Evolutionary conservation across 768 basidiomycete genomes (phyloP).

Genomic region (Trametes coccinea): DNA sequence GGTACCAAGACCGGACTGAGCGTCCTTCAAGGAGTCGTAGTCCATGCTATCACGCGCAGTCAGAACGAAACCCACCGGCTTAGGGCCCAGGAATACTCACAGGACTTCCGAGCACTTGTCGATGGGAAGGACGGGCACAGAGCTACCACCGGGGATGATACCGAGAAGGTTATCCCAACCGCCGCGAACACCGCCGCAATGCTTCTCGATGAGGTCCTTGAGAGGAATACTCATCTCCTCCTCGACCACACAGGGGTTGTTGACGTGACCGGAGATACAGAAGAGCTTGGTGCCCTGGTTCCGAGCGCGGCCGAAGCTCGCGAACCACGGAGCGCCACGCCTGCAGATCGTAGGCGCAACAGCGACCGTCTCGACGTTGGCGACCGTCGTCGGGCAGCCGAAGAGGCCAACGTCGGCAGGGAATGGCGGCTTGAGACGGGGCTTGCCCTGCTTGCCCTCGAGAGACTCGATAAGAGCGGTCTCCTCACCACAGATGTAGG

Average conservation of each 20-base stretch:
- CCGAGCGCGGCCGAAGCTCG: slow-evolving; percentile 84
- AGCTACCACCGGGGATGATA: slow-evolving; percentile 94
- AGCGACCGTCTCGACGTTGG: slow-evolving; percentile 97
- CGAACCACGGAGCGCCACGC: slow-evolving; percentile 89
- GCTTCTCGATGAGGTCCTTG: slow-evolving; percentile 92
- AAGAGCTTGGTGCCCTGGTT: slow-evolving; percentile 97
- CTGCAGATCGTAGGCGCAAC: slow-evolving; percentile 97
- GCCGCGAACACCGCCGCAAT: slow-evolving; percentile 91
- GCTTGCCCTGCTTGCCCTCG: slow-evolving; percentile 98
- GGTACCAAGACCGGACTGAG: slow-evolving; percentile 94
- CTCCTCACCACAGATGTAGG: slow-evolving; percentile 99
- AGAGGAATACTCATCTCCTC: slow-evolving; percentile 99
- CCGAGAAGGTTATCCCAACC: slow-evolving; percentile 98
- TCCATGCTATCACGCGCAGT: slow-evolving; percentile 70
- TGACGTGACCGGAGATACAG: slow-evolving; percentile 96
- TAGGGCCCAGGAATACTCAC: slow-evolving; percentile 47
- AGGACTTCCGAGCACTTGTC: slow-evolving; percentile 83
- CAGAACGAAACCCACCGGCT: neutral
- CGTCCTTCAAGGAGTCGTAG: slow-evolving; percentile 95
- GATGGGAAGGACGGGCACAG: slow-evolving; percentile 89
- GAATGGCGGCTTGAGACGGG: slow-evolving; percentile 96
- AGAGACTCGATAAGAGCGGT: slow-evolving; percentile 96
- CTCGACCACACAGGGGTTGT: slow-evolving; percentile 96
- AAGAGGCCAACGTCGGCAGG: slow-evolving; percentile 98
- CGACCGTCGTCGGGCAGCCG: slow-evolving; percentile 95